Evolutionary conservation across 768 basidiomycete species (phyloP).

Genomic region (Auricularia heimuer): DNA sequence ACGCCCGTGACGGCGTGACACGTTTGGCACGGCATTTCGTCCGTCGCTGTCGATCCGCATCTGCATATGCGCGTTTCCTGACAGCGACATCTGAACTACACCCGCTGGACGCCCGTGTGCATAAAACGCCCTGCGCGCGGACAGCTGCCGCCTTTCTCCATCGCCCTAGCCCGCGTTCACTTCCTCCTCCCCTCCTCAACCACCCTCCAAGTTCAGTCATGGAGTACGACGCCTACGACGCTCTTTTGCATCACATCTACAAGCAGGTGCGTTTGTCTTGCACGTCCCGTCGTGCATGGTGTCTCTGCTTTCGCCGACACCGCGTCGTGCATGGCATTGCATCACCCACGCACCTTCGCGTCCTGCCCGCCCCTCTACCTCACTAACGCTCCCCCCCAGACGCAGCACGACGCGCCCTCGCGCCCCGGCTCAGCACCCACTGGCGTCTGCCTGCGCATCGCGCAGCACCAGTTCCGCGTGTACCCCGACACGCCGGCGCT

Average conservation of each 20-base stretch:
- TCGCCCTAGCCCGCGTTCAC: background rate
- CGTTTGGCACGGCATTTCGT: too few species aligned
- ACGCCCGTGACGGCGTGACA: too few species aligned
- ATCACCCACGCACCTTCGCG: background rate
- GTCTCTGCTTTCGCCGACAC: background rate
- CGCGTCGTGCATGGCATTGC: too few species aligned
- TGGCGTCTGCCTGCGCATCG: conserved; percentile 6
- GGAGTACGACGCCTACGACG: conserved; percentile 9
- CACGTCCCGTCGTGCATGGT: too few species aligned
- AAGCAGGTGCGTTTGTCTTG: conserved; percentile 3
- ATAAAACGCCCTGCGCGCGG: background rate
- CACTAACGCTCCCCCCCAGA: background rate
- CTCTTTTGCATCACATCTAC: conserved; percentile 9
- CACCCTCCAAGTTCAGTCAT: background rate
- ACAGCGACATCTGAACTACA: background rate
- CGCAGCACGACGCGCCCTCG: conserved; percentile 37
- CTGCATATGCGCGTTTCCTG: too few species aligned
- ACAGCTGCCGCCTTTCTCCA: background rate
- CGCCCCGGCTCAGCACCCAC: background rate
- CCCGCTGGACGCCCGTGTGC: background rate
- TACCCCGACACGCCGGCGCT: conserved; percentile 5
- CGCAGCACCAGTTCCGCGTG: conserved; percentile 2
- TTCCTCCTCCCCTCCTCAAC: background rate
- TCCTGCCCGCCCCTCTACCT: background rate
- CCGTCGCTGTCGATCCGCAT: too few species aligned